Evolutionary conservation across 2,329 filamentous ascomycete genomes (phyloP).

Genomic region (Trichoderma aggressivum): DNA sequence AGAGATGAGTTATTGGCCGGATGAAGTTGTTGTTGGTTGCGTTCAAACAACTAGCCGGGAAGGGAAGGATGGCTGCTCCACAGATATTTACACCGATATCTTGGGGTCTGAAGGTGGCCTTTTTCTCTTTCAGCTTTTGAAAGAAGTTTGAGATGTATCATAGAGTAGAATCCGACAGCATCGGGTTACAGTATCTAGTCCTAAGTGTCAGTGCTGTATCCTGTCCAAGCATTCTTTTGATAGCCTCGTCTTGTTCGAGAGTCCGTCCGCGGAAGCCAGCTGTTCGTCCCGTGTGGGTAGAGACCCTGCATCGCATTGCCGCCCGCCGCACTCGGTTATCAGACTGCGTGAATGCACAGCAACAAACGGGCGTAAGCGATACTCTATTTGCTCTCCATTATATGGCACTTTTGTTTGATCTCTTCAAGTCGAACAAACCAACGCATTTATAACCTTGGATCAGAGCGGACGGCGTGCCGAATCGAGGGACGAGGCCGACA

Average conservation of each 20-base stretch:
- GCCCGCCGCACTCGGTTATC: not conserved
- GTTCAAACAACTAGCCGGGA: not conserved
- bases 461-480: not conserved
- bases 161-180: not conserved
- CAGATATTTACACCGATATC: not conserved
- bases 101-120: not conserved
- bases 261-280: not conserved
- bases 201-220: not conserved
- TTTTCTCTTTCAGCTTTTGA: not conserved
- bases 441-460: not conserved
- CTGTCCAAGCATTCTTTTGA: not conserved
- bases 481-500: not conserved
- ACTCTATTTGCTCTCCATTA: not conserved
- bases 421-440: not conserved
- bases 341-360: not conserved
- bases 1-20: not conserved
- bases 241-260: not conserved
- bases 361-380: not conserved
- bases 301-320: not conserved
- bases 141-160: not conserved
- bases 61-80: not conserved
- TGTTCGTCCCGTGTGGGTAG: not conserved
- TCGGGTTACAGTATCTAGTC: not conserved
- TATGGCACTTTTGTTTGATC: not conserved
- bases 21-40: not conserved